Conservation (phyloP, 108 stramenopile genomes). For the Epithemia pelagica region DNA sequence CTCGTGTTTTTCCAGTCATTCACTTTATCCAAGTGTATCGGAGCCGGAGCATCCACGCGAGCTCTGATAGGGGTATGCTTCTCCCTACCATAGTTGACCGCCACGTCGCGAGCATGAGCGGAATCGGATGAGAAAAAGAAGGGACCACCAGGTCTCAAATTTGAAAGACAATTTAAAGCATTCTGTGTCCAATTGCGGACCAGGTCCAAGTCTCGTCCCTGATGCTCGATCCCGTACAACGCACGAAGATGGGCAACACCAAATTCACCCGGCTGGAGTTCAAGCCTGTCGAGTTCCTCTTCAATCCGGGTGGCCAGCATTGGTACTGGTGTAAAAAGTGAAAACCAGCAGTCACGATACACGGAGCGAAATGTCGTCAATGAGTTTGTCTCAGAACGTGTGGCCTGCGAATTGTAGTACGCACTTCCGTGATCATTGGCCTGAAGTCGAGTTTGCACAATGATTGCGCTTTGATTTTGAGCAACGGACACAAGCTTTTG, state of each 20-base stretch:
- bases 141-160: slow-evolving; percentile 26
- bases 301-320: slow-evolving; percentile 17
- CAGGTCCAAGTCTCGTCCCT: slow-evolving; percentile 1
- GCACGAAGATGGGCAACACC: slow-evolving; percentile 35
- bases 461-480: background rate
- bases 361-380: background rate
- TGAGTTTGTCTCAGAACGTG: background rate
- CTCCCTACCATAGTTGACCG: slow-evolving; percentile 10
- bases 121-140: slow-evolving; percentile 46
- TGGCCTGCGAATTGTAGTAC: slow-evolving; percentile 6
- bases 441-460: slow-evolving; percentile 5
- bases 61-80: slow-evolving; percentile 8
- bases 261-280: slow-evolving; percentile 33
- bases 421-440: slow-evolving; percentile 8
- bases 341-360: slow-evolving; percentile 15
- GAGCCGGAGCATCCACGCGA: slow-evolving; percentile 11
- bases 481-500: background rate
- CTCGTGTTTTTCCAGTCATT: slow-evolving; percentile 15
- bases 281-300: slow-evolving; percentile 12
- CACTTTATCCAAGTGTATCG: slow-evolving; percentile 35
- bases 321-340: slow-evolving; percentile 36
- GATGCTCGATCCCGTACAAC: slow-evolving; percentile 24
- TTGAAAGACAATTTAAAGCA: slow-evolving; percentile 39
- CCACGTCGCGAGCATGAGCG: slow-evolving; percentile 3
- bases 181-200: slow-evolving; percentile 18